Evolutionary conservation across 1,284 basidiomycete species (phyloP).

Genomic region (Leccinum fallax): DNA sequence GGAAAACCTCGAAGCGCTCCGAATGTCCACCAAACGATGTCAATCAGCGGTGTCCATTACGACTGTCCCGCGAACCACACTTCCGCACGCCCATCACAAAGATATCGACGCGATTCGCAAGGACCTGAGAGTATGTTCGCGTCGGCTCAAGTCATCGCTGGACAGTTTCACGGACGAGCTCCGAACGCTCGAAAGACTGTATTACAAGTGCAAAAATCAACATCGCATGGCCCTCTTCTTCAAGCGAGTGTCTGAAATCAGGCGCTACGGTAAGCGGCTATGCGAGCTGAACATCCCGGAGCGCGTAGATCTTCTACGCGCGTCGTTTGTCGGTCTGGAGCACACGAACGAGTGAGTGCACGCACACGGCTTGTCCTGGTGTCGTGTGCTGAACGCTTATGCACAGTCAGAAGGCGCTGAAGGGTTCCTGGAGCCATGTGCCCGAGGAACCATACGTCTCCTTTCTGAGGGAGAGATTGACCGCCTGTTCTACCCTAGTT

Average conservation of each 20-base stretch:
- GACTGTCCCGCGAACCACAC: conserved; percentile 38
- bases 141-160: conserved; percentile 50
- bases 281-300: conserved; percentile 44
- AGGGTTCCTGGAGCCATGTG: conserved; percentile 61
- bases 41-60: conserved; percentile 24
- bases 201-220: conserved; percentile 81
- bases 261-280: conserved; percentile 56
- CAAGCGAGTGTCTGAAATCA: conserved; percentile 62
- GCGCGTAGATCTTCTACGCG: conserved; percentile 50
- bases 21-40: conserved; percentile 16
- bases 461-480: conserved; percentile 40
- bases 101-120: conserved; percentile 60
- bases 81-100: conserved; percentile 42
- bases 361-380: not conserved
- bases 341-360: conserved; percentile 45
- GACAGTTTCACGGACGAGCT: conserved; percentile 54
- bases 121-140: conserved; percentile 53
- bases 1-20: too few relatives aligned
- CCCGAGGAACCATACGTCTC: conserved; percentile 44
- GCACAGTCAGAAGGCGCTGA: conserved; percentile 49
- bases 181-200: conserved; percentile 63
- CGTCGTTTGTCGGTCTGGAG: conserved; percentile 57
- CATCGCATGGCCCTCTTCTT: conserved; percentile 74
- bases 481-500: conserved; percentile 40
- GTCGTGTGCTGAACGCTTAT: not conserved